Evolutionary conservation across 2,329 filamentous ascomycete species (phyloP).

Genomic region (Colletotrichum tabaci): DNA sequence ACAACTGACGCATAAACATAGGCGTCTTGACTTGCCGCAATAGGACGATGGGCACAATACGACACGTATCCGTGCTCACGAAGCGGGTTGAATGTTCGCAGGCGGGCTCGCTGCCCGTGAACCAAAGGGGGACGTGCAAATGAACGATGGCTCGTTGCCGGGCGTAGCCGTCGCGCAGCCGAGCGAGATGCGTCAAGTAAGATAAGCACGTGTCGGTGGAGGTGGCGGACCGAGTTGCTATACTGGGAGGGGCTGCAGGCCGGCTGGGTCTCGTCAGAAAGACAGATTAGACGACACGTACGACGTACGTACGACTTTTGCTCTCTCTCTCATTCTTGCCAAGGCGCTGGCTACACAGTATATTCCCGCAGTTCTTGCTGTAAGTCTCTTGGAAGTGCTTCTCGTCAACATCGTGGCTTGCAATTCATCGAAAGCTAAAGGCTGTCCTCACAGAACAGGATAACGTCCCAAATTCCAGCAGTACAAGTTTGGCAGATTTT

Average conservation of each 20-base stretch:
- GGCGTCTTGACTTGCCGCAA: neutral
- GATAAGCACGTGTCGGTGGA: constrained; percentile 15
- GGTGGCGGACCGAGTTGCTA: neutral
- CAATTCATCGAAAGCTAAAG: neutral
- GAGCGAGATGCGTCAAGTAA: constrained; percentile 10
- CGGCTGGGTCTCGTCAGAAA: neutral
- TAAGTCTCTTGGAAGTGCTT: neutral
- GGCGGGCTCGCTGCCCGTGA: neutral
- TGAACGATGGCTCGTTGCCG: neutral
- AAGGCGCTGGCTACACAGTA: neutral
- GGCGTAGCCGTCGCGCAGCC: constrained; percentile 6
- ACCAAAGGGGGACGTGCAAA: neutral
- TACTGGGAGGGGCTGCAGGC: neutral
- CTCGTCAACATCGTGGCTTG: neutral
- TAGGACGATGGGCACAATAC: neutral
- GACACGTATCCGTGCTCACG: neutral
- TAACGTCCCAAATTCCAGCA: neutral
- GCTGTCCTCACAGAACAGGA: neutral
- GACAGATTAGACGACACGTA: constrained; percentile 12
- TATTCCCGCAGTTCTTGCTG: neutral
- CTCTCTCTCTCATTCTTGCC: neutral
- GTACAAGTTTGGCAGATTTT: neutral
- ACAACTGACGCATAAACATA: neutral
- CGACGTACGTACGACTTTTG: neutral
- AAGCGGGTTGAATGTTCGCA: neutral